A percentile compares a stretch with the other conserved stretches of the same genome.
phyloP scores from a whole-genome alignment of 805 yeast species.

The Spathaspora arborariae region DNA sequence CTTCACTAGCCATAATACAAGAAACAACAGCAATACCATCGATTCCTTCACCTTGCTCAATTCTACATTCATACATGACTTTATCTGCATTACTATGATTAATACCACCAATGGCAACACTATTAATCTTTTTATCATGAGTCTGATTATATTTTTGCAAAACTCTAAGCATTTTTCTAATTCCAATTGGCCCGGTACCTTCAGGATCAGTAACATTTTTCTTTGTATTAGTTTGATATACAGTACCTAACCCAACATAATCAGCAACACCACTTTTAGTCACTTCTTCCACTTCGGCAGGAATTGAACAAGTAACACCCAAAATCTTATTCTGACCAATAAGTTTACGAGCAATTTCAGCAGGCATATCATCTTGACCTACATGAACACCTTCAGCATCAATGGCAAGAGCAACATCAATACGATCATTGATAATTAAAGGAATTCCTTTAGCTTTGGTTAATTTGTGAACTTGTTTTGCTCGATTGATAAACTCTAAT shows the following conservation, averaged over 20 bases:
- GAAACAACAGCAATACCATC: constrained; percentile 93
- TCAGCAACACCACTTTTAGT: constrained; percentile 53
- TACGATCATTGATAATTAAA: constrained; percentile 77
- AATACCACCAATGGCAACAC: constrained; percentile 83
- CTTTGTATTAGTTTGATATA: constrained; percentile 73
- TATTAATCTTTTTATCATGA: constrained; percentile 36
- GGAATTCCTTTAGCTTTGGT: constrained; percentile 65
- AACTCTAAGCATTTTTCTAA: constrained; percentile 48
- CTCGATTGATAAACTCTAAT: constrained; percentile 59
- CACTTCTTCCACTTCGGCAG: constrained; percentile 52
- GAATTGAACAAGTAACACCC: constrained; percentile 71
- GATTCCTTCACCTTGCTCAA: constrained; percentile 43
- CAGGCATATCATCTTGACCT: constrained; percentile 86
- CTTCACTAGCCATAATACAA: constrained; percentile 64
- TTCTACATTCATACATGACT: constrained; percentile 48
- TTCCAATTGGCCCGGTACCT: constrained; percentile 62
- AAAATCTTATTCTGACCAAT: constrained; percentile 73
- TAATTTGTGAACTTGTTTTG: constrained; percentile 54
- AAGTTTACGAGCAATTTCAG: constrained; percentile 51
- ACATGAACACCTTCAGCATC: constrained; percentile 92
- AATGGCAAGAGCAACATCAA: constrained; percentile 85
- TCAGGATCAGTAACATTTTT: constrained; percentile 47
- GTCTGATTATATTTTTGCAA: constrained; percentile 27
- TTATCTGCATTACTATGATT: constrained; percentile 59
- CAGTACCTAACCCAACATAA: constrained; percentile 82